Percentiles rank a stretch among this genome's conserved stretches.
Conservation (phyloP, 805 yeast species). For the Jamesozyma rosinii region DNA sequence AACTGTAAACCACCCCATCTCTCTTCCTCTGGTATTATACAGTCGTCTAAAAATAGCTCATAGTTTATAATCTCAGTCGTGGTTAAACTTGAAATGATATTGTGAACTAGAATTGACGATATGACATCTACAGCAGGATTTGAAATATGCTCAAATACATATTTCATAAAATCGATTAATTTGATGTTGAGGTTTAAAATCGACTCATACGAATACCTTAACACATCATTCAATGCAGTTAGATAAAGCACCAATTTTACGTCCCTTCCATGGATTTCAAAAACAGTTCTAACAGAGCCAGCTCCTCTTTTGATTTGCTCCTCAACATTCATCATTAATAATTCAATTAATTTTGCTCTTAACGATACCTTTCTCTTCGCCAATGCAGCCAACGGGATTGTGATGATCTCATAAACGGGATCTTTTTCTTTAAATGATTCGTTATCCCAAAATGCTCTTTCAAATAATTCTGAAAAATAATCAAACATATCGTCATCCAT, state of each 20-base stretch:
- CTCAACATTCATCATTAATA: constrained; percentile 37
- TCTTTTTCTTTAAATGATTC: constrained; percentile 51
- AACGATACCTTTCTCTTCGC: constrained; percentile 44
- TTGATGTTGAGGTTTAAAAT: constrained; percentile 39
- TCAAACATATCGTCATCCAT: constrained; percentile 48
- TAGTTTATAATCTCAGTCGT: constrained; percentile 50
- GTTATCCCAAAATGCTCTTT: constrained; percentile 35
- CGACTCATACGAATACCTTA: constrained; percentile 55
- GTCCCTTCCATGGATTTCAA: constrained; percentile 69
- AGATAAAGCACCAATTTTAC: constrained; percentile 64
- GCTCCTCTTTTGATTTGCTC: constrained; percentile 74
- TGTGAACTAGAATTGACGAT: constrained; percentile 56
- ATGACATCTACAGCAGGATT: constrained; percentile 53
- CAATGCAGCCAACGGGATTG: constrained; percentile 64
- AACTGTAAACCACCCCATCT: constrained; percentile 75
- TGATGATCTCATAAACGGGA: constrained; percentile 56
- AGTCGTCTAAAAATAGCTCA: constrained; percentile 43
- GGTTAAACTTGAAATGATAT: constrained; percentile 53
- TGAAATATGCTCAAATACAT: constrained; percentile 24
- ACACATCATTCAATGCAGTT: constrained; percentile 56
- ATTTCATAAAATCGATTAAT: constrained; percentile 33
- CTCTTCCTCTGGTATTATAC: constrained; percentile 31
- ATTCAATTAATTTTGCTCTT: constrained; percentile 20
- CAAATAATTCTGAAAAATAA: constrained; percentile 33
- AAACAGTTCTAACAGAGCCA: constrained; percentile 58